Evolutionary conservation across 768 basidiomycete species (phyloP), one percentile per base, ranked within the genome.

Genomic region (Stropharia rugosoannulata): DNA sequence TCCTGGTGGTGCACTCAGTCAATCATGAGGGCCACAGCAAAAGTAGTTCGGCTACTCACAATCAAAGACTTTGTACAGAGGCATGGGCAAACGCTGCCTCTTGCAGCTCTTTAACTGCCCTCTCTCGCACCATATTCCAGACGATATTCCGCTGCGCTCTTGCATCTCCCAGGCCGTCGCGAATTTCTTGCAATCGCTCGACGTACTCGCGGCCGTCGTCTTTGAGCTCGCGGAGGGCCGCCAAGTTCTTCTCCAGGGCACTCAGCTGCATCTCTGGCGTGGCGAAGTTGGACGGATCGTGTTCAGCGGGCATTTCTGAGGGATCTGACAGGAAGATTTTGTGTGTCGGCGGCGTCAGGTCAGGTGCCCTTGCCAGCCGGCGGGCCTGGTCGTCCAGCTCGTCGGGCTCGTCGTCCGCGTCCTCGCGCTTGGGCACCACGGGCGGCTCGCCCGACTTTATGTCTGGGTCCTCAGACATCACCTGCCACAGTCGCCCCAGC

Each of bases 161-260:
- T 29, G 89, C 81, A 60, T 89, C 86, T 5, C 93, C 93, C 53
- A 94, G 68, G 2, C 84, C 84, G 61, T 94, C 90, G 51, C 93
- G 73, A 51, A 95, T 90, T 67, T 95, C 93, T 63, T 89, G 83
- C 51, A 95, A 70, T 25, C 92, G 81, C 64, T 93, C 92, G 5
- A 89, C 84, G 65, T 94, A 95, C 69, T 94, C 93, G 43, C 90
- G 77, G 5, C 88, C 89, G 62, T 95, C 93, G 64, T 94, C 93
- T 61, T 90, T 87, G 18, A 95, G 74, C 61, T 95, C 93, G 49
- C 88, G 82, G 50, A 94, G 70, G 2, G 83, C 79, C 13, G 86
- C 82, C 37, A 93, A 62, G 12, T 87, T 84, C 66, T 90, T 92
- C 65, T 93, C 90, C 53, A 94, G 66, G 12, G 74, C 85, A 45